Evolutionary conservation across 768 basidiomycete species (phyloP).

Genomic region (Stropharia rugosoannulata): DNA sequence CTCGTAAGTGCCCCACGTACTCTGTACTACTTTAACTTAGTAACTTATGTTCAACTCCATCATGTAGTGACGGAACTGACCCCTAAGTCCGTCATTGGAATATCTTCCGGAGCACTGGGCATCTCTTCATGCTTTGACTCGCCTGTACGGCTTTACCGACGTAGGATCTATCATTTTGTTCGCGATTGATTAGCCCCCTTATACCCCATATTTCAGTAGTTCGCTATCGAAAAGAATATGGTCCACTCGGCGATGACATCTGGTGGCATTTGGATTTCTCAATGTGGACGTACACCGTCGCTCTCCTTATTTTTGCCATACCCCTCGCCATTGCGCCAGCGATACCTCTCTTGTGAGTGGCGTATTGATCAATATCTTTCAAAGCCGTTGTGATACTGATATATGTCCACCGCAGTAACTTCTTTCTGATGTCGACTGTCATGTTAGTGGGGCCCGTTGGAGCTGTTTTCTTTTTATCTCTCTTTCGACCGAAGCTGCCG

Average conservation of each 20-base stretch:
- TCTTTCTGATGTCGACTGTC: conserved; percentile 31
- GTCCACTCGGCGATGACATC: conserved; percentile 24
- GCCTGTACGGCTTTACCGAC: conserved; percentile 26
- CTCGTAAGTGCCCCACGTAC: conserved; percentile 14
- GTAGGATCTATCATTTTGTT: conserved; percentile 12
- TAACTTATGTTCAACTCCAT: neutral
- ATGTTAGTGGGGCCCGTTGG: conserved; percentile 29
- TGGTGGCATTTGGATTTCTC: conserved; percentile 33
- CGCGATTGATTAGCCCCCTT: neutral
- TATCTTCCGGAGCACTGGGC: conserved; percentile 27
- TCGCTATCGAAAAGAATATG: conserved; percentile 18
- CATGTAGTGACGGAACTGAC: conserved; percentile 21
- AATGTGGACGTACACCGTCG: conserved; percentile 30
- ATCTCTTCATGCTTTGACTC: conserved; percentile 31
- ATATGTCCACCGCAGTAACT: conserved; percentile 18
- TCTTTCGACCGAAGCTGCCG: conserved; percentile 22
- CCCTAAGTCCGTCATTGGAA: conserved; percentile 24
- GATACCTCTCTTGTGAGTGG: conserved; percentile 21
- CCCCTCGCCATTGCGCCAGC: conserved; percentile 28
- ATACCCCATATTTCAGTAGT: conserved; percentile 14
- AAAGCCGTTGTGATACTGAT: neutral
- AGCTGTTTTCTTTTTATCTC: conserved; percentile 25
- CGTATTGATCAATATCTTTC: neutral
- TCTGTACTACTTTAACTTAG: neutral
- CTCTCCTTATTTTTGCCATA: conserved; percentile 26